A percentile compares a stretch with the other conserved stretches of the same genome.
Conservation (phyloP, 129 eudicot genomes). For the Logfia minima region DNA sequence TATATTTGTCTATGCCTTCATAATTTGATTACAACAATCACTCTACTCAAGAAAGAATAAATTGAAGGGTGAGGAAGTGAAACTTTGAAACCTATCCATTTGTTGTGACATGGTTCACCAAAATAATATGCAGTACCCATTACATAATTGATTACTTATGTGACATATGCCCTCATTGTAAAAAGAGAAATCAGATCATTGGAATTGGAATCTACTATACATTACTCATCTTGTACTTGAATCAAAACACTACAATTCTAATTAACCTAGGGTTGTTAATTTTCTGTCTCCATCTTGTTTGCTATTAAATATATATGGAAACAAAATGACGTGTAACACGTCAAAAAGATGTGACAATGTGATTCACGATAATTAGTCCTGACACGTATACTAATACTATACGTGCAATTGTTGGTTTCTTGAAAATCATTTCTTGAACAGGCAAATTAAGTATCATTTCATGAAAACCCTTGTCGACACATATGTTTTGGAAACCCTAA, state of each 20-base stretch:
- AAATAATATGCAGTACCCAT: constrained; percentile 3
- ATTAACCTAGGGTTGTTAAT: constrained; percentile 12
- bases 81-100: constrained; percentile 6
- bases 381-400: neutral
- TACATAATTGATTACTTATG: constrained; percentile 11
- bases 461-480: neutral
- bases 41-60: neutral
- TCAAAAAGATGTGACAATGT: neutral
- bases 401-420: neutral
- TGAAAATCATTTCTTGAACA: neutral
- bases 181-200: neutral
- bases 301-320: neutral
- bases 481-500: neutral
- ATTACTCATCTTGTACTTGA: constrained; percentile 12
- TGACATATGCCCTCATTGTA: constrained; percentile 10
- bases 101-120: constrained; percentile 20
- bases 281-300: neutral
- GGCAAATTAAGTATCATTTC: neutral
- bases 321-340: constrained; percentile 5
- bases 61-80: too few relatives aligned
- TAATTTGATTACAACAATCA: constrained; percentile 16
- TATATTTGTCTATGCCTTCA: neutral
- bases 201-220: constrained; percentile 12
- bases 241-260: neutral
- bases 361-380: neutral